Percentiles rank a stretch among this genome's conserved stretches.
phyloP scores from a whole-genome alignment of 805 yeast genomes.

The Candida sanyiensis region DNA sequence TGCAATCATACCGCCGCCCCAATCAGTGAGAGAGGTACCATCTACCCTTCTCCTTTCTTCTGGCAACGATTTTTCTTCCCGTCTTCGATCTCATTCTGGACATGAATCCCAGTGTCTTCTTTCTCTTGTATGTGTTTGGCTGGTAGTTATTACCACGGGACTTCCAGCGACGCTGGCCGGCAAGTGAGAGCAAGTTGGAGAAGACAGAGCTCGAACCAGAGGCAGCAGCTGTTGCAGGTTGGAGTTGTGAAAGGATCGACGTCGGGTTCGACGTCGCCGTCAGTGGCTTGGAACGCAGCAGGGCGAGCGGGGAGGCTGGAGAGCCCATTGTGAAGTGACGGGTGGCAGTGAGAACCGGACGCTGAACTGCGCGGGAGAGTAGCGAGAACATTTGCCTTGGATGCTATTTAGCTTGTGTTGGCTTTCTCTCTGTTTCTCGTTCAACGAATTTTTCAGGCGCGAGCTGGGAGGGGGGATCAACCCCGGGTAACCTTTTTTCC shows the following conservation, averaged over 20 bases:
- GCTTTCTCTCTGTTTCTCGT: neutral
- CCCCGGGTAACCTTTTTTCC: neutral
- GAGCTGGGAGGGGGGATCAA: slow-evolving; percentile 1
- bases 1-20: neutral
- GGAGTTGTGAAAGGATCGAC: neutral
- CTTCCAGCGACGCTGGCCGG: slow-evolving; percentile 65
- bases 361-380: slow-evolving; percentile 3
- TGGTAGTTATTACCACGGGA: slow-evolving; percentile 93
- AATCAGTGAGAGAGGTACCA: slow-evolving; percentile 80
- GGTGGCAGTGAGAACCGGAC: slow-evolving; percentile 2
- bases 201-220: slow-evolving; percentile 20
- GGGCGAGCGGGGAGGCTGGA: slow-evolving; percentile 4
- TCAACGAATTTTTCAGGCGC: neutral
- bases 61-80: slow-evolving; percentile 72
- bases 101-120: slow-evolving; percentile 84
- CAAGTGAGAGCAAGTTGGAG: slow-evolving; percentile 27
- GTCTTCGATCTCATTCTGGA: slow-evolving; percentile 69
- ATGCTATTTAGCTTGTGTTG: neutral
- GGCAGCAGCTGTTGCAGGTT: neutral
- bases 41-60: slow-evolving; percentile 84
- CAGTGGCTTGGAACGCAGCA: slow-evolving; percentile 2
- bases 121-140: slow-evolving; percentile 86
- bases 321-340: slow-evolving; percentile 2
- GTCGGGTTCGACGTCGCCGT: slow-evolving; percentile 8
- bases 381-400: slow-evolving; percentile 5